phyloP scores from a whole-genome alignment of 768 basidiomycete genomes.

The Pilatotrama ljubarskyi region DNA sequence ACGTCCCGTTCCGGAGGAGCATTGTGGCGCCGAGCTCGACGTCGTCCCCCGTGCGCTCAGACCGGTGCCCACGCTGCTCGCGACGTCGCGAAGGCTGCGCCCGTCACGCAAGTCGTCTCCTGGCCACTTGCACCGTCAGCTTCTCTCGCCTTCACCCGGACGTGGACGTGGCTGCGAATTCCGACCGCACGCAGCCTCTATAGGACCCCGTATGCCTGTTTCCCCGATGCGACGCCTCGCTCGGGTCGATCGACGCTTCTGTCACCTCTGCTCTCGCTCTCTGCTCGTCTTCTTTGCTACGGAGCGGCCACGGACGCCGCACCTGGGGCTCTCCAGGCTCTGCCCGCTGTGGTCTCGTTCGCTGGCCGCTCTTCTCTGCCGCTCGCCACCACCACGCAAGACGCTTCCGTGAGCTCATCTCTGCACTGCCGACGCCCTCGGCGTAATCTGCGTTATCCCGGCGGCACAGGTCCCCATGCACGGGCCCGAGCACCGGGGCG shows the following conservation, averaged over 20 bases:
- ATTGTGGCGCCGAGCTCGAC: slow-evolving; percentile 17
- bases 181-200: no score
- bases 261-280: neutral
- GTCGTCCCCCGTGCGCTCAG: neutral
- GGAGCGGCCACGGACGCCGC: neutral
- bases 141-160: slow-evolving; percentile 1
- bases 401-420: no score
- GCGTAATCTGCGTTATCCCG: neutral
- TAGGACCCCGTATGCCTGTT: no score
- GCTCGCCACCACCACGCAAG: neutral
- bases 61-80: neutral
- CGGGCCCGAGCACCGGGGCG: slow-evolving; percentile 3
- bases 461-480: neutral
- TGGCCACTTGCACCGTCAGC: neutral
- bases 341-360: neutral
- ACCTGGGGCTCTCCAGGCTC: slow-evolving; percentile 9
- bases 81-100: neutral
- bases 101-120: neutral
- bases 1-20: slow-evolving; percentile 7
- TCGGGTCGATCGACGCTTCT: neutral
- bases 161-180: neutral
- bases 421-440: neutral
- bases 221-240: no score
- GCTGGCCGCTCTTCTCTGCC: neutral
- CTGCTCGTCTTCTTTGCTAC: neutral